A percentile compares a stretch with the other conserved stretches of the same genome.
These are phyloP conservation scores for Cicer judaicum DNA, from an alignment of 306 rosid genomes.

Conservation along the genomic window DNA sequence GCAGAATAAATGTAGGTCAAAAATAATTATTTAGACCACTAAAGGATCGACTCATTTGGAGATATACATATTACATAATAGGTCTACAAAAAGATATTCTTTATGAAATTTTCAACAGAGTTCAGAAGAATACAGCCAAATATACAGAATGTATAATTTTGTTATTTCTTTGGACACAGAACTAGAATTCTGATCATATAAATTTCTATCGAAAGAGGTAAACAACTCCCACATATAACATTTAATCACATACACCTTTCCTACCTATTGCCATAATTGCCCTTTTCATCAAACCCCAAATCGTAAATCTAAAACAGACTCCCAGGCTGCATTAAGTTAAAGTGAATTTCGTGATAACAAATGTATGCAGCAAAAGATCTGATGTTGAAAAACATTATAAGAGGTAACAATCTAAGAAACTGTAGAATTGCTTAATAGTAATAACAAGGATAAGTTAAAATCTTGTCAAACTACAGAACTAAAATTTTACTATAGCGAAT, in stretches of 20 bases:
- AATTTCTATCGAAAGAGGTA: neutral
- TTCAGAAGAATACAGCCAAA: neutral
- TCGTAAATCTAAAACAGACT: neutral
- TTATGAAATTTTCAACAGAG: neutral
- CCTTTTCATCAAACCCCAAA: neutral
- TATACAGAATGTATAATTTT: neutral
- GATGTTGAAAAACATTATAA: neutral
- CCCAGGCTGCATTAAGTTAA: neutral
- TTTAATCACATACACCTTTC: neutral
- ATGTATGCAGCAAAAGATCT: neutral
- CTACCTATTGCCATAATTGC: neutral
- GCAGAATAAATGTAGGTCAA: neutral
- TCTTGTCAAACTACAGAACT: neutral
- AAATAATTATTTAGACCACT: neutral
- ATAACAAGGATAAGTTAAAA: neutral
- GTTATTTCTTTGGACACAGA: neutral
- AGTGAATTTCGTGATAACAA: neutral
- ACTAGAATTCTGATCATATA: neutral
- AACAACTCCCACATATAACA: neutral
- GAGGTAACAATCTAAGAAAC: slow-evolving; percentile 8
- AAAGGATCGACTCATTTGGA: neutral
- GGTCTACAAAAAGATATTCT: neutral
- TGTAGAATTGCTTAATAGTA: neutral
- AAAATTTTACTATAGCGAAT: neutral
- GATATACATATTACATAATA: neutral